Percentiles rank a stretch among this genome's conserved stretches.
phyloP scores from a whole-genome alignment of 73 alveolate species.

The Paramecium octaurelia region DNA sequence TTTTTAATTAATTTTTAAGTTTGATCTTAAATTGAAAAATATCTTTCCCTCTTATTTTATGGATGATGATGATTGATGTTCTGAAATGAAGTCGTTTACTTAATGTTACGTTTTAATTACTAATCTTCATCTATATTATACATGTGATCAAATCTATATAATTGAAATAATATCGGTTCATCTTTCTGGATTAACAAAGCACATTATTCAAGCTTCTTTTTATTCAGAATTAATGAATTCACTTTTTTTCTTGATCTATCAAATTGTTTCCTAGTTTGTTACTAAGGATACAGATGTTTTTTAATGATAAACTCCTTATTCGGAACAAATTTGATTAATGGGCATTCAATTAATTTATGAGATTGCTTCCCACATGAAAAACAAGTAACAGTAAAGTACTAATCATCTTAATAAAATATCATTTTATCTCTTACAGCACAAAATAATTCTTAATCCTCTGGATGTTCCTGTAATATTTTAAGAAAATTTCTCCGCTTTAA shows the following conservation, averaged over 20 bases:
- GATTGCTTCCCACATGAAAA: neutral
- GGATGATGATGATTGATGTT: neutral
- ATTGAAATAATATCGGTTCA: neutral
- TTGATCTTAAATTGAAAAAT: neutral
- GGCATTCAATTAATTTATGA: slow-evolving; percentile 42
- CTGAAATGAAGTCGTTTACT: neutral
- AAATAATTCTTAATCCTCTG: slow-evolving; percentile 42
- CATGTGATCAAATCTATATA: neutral
- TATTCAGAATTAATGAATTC: neutral
- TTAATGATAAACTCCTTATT: slow-evolving; percentile 12
- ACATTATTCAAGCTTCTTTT: neutral
- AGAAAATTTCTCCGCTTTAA: neutral
- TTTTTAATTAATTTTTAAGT: neutral
- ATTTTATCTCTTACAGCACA: slow-evolving; percentile 22
- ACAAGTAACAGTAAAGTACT: neutral
- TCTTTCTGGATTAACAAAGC: neutral
- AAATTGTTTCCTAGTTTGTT: neutral
- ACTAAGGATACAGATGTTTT: neutral
- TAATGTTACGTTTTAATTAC: neutral
- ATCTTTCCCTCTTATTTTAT: neutral
- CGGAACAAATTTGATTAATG: slow-evolving; percentile 25
- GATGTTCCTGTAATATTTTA: neutral
- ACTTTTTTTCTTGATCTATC: neutral
- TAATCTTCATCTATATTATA: neutral
- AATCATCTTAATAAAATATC: neutral